phyloP scores from a whole-genome alignment of 352 stramenopile species.

The Globisporangium spiculum region DNA sequence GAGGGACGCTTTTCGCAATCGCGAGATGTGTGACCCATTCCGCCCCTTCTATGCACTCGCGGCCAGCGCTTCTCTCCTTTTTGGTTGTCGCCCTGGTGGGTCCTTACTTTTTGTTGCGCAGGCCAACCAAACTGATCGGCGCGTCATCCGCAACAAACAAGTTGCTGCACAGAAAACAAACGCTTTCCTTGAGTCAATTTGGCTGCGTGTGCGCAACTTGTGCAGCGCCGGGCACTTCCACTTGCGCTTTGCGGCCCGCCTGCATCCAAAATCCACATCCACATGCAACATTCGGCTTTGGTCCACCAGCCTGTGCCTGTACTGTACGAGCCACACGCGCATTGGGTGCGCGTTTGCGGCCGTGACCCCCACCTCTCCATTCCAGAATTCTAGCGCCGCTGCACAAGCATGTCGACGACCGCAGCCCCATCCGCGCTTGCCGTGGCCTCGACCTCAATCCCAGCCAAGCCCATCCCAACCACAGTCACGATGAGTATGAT shows the following conservation, averaged over 20 bases:
- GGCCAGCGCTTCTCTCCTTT: background rate
- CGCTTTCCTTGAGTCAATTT: background rate
- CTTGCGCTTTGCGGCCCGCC: background rate
- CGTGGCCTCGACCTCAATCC: background rate
- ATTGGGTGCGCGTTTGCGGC: background rate
- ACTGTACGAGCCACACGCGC: background rate
- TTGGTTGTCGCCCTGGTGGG: background rate
- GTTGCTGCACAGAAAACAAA: background rate
- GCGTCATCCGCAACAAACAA: background rate
- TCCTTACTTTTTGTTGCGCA: background rate
- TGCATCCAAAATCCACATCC: background rate
- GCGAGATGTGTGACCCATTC: background rate
- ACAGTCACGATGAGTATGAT: background rate
- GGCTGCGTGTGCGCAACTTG: background rate
- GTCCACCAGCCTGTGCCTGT: background rate
- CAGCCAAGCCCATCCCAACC: background rate
- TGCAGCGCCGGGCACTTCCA: background rate
- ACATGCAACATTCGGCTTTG: background rate
- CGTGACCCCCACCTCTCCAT: background rate
- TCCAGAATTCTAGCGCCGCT: conserved; percentile 4
- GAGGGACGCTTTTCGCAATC: background rate
- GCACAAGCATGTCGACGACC: background rate
- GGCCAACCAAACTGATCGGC: background rate
- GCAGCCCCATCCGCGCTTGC: background rate
- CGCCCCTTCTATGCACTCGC: background rate